Evolutionary conservation across 768 basidiomycete species (phyloP).

Genomic region (Boletus speciosus): DNA sequence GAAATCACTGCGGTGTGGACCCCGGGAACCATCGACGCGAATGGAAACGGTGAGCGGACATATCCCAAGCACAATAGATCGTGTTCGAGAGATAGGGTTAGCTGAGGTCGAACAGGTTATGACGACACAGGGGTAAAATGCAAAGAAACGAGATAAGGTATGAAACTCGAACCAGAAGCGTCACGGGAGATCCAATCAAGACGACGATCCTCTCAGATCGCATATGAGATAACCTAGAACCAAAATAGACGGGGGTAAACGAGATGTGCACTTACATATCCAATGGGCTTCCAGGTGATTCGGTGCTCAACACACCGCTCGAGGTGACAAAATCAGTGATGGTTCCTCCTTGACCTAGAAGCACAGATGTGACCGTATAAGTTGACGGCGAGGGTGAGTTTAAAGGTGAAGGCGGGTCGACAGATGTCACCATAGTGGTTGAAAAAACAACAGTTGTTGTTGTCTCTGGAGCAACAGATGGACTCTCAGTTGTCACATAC

Average conservation of each 20-base stretch:
- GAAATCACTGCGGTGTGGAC: conserved; percentile 4
- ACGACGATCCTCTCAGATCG: conserved; percentile 9
- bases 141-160: conserved; percentile 1
- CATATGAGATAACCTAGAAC: neutral
- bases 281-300: neutral
- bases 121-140: conserved; percentile 19
- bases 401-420: neutral
- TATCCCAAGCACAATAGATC: conserved; percentile 2
- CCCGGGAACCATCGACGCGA: conserved; percentile 3
- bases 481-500: neutral
- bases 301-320: conserved; percentile 24
- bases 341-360: conserved; percentile 13
- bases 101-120: conserved; percentile 11
- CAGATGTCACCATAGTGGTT: conserved; percentile 12
- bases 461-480: neutral
- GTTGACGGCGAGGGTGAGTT: conserved; percentile 15
- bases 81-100: conserved; percentile 13
- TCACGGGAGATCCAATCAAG: conserved; percentile 4
- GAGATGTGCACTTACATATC: conserved; percentile 15
- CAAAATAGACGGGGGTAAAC: neutral
- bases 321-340: conserved; percentile 19
- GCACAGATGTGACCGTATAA: conserved; percentile 15
- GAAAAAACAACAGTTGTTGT: conserved; percentile 14
- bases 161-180: conserved; percentile 3
- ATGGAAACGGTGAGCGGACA: conserved; percentile 1